Percentiles rank a stretch among this genome's conserved stretches.
These are phyloP conservation scores for Dryas octopetala DNA, from an alignment of 306 rosid species.

Conservation along the genomic window DNA sequence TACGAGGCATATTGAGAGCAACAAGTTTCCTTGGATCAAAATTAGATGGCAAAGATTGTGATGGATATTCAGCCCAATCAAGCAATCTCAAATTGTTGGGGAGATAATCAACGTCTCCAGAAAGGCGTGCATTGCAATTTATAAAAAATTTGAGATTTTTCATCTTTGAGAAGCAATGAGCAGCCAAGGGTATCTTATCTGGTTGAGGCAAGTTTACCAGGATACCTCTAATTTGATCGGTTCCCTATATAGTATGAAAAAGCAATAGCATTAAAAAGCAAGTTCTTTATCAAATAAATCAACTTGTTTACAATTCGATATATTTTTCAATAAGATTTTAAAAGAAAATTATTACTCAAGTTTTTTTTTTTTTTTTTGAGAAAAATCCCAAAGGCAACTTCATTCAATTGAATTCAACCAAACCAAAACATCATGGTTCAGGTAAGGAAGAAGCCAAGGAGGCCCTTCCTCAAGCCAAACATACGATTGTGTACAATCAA, in stretches of 20 bases:
- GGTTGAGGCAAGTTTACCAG: neutral
- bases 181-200: neutral
- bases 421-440: no score
- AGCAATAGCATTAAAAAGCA: no score
- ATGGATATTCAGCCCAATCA: constrained; percentile 11
- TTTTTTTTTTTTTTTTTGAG: no score
- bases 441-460: no score
- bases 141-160: constrained; percentile 4
- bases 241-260: constrained; percentile 27
- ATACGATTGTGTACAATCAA: no score
- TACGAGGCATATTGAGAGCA: no score
- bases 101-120: neutral
- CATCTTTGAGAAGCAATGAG: constrained; percentile 15
- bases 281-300: neutral
- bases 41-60: constrained; percentile 3
- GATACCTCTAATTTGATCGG: constrained; percentile 22
- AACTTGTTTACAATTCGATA: neutral
- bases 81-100: neutral
- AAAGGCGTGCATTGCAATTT: neutral
- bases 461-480: no score
- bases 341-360: no score
- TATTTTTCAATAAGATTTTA: neutral
- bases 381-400: no score
- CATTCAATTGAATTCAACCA: no score
- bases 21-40: no score